Evolutionary conservation across 163 green algal species (phyloP), one percentile per base, ranked within the genome.

Genomic region (Smithsoniella earleae): DNA sequence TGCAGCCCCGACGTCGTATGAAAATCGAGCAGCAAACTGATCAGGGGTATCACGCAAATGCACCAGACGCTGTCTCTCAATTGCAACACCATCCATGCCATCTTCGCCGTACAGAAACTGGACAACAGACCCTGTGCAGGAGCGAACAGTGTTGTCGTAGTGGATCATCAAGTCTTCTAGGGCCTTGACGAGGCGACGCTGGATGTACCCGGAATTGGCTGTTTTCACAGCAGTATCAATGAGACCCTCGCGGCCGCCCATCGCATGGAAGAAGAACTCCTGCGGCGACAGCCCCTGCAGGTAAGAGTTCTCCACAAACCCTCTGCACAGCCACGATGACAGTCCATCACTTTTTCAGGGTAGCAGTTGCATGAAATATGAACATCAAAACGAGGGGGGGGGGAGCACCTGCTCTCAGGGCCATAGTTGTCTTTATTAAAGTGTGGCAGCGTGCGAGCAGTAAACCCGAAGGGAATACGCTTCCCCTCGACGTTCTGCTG

Each of bases 201-300:
- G 93, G 81, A 98, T 98, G 85, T 98, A 98, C 13, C 93, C 93
- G 31, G 94, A 97, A 66, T 83, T 89, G 6, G 88, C 90, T 8
- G 94, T 98, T 84, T 99, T 99, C 5, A 98, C 92, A 28, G 94
- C 94, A 3, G 94, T 99, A 79, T 99, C 94, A 75, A 98, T 99
- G 31, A 99, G 84, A 75, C 94, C 94, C 85, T 98, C 94, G 8
- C 94, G 90, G n/a, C 94, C 94, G 75, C 92, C 94, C 94, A 98
- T 98, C 64, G 94, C 94, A 78, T 99, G 94, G 83, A 99, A 98
- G 86, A 97, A 99, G 76, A 99, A 96, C 87, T 99, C 94, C 88
- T 97, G 92, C 28, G 94, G 94, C 3, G 91, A 97, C 27, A 99
- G 85, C 0, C 94, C 94, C 8, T 86, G 77, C 46, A 97, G 82